Percentiles rank a stretch among this genome's conserved stretches.
Conservation (phyloP, 768 basidiomycete genomes). For the Trametes coccinea region DNA sequence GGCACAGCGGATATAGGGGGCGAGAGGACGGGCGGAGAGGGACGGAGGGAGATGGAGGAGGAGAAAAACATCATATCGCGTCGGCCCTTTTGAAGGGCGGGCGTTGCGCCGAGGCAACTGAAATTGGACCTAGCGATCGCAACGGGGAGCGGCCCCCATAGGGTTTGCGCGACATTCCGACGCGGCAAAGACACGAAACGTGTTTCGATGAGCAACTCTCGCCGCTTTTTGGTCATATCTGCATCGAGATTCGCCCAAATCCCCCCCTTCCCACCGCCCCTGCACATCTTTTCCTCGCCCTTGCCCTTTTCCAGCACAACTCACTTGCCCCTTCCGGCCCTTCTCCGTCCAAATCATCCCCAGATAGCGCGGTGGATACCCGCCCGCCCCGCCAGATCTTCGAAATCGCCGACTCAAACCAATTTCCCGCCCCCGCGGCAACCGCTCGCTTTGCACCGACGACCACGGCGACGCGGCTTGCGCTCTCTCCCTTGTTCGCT, state of each 20-base stretch:
- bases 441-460: conserved; percentile 16
- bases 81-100: conserved; percentile 47
- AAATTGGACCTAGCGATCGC: conserved; percentile 54
- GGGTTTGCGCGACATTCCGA: conserved; percentile 48
- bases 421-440: conserved; percentile 21
- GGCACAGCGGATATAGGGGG: conserved; percentile 18
- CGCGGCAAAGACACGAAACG: conserved; percentile 73
- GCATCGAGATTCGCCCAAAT: conserved; percentile 24
- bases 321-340: background rate
- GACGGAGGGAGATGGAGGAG: conserved; percentile 26
- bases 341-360: conserved; percentile 7
- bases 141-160: conserved; percentile 52
- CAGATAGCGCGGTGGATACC: conserved; percentile 10
- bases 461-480: conserved; percentile 9
- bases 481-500: conserved; percentile 1
- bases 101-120: conserved; percentile 42
- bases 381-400: conserved; percentile 14
- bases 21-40: conserved; percentile 8
- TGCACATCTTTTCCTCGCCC: conserved; percentile 8
- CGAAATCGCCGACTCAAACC: conserved; percentile 21
- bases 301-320: conserved; percentile 8
- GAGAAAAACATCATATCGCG: conserved; percentile 33
- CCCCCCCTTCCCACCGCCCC: conserved; percentile 10
- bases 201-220: conserved; percentile 59
- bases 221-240: conserved; percentile 39